These are phyloP conservation scores for Vigna radiata DNA, from an alignment of 306 rosid genomes.

Conservation along the genomic window DNA sequence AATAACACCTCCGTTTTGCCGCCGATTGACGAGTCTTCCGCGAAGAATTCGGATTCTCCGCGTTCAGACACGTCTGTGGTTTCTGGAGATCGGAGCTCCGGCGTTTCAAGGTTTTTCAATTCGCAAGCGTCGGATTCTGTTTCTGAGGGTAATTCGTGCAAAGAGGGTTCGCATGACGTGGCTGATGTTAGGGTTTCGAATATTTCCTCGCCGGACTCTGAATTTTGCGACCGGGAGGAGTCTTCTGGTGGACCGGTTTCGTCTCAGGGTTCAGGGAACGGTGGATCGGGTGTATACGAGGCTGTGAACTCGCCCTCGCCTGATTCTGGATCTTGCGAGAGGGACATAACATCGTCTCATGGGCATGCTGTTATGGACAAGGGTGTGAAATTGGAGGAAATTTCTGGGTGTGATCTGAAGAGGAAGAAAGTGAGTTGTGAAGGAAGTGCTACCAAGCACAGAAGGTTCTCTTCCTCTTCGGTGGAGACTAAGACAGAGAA, in stretches of 20 bases:
- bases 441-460: constrained; percentile 56
- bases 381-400: constrained; percentile 63
- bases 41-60: constrained; percentile 46
- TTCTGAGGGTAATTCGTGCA: constrained; percentile 37
- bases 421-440: constrained; percentile 72
- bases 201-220: constrained; percentile 43
- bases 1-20: constrained; percentile 9
- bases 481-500: constrained; percentile 39
- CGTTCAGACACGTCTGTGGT: constrained; percentile 51
- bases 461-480: constrained; percentile 58
- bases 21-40: neutral
- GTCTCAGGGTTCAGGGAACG: constrained; percentile 77
- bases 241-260: constrained; percentile 61
- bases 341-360: constrained; percentile 56
- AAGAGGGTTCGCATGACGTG: constrained; percentile 13
- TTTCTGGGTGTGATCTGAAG: constrained; percentile 58
- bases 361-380: constrained; percentile 48
- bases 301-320: constrained; percentile 52
- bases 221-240: constrained; percentile 53
- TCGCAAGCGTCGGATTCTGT: constrained; percentile 47
- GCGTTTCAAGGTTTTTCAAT: constrained; percentile 56
- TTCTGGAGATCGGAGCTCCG: constrained; percentile 41
- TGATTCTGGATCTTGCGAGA: constrained; percentile 50
- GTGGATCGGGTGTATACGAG: constrained; percentile 62
- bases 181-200: constrained; percentile 33